These are phyloP conservation scores for Linum tenue DNA, from an alignment of 345 rosid genomes.

Conservation along the genomic window DNA sequence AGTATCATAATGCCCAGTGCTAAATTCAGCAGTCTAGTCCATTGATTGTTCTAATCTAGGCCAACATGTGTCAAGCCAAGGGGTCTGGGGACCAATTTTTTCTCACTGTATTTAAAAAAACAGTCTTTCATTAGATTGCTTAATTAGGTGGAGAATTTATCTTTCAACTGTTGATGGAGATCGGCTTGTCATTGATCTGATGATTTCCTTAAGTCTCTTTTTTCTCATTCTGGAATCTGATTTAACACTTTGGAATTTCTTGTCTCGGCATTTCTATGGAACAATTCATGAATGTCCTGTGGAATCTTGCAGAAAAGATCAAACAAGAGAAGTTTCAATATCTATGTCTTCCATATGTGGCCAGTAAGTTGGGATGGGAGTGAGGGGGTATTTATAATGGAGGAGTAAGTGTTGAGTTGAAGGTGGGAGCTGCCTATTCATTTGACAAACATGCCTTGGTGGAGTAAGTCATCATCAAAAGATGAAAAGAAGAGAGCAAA, in stretches of 20 bases:
- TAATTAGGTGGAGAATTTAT: background rate
- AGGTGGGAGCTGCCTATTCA: constrained; percentile 5
- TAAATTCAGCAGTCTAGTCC: background rate
- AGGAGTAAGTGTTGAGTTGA: constrained; percentile 15
- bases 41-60: background rate
- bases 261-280: background rate
- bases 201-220: too few species aligned
- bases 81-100: background rate
- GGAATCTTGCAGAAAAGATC: constrained; percentile 5
- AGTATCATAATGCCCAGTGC: background rate
- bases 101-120: too few species aligned
- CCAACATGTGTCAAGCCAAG: background rate
- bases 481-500: constrained; percentile 21
- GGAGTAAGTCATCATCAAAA: constrained; percentile 9
- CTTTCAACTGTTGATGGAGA: constrained; percentile 2
- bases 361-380: constrained; percentile 16
- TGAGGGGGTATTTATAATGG: constrained; percentile 15
- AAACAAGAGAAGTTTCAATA: constrained; percentile 10
- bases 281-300: background rate
- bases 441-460: constrained; percentile 32
- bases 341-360: constrained; percentile 21
- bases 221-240: too few species aligned
- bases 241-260: background rate
- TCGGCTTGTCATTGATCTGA: background rate
- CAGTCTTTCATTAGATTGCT: background rate